Conservation (phyloP, 2,329 filamentous ascomycete species). For the Colletotrichum musicola region DNA sequence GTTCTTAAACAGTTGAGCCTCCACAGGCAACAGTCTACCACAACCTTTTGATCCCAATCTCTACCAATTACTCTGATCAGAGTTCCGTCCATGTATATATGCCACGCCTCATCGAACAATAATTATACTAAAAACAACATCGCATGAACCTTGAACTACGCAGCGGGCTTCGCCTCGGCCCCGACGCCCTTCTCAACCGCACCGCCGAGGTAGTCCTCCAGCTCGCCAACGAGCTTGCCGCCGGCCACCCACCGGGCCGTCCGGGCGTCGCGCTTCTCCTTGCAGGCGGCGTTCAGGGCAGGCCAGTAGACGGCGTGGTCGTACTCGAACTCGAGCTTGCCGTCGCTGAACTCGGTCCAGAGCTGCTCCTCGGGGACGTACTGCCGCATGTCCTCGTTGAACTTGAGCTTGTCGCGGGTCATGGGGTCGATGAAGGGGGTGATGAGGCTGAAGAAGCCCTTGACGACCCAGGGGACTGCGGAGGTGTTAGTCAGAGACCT, state of each 20-base stretch:
- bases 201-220: constrained; percentile 87
- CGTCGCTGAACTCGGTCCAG: constrained; percentile 79
- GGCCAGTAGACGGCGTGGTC: constrained; percentile 93
- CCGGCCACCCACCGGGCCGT: constrained; percentile 81
- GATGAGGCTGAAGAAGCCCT: constrained; percentile 96
- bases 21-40: no score
- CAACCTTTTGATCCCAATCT: background rate
- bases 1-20: no score
- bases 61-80: constrained; percentile 7
- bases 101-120: background rate
- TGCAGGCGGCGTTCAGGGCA: constrained; percentile 78
- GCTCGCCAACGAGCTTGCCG: constrained; percentile 87
- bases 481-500: no score
- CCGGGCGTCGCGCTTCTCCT: constrained; percentile 72
- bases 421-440: constrained; percentile 96
- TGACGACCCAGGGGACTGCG: constrained; percentile 88
- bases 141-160: background rate
- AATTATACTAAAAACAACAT: background rate
- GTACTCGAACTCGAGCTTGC: constrained; percentile 90
- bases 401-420: constrained; percentile 95
- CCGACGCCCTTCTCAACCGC: constrained; percentile 41
- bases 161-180: constrained; percentile 8
- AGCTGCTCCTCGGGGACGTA: constrained; percentile 88
- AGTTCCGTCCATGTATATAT: constrained; percentile 8
- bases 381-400: constrained; percentile 90